Evolutionary conservation across 495 filamentous ascomycete genomes (phyloP).

Genomic region (Neurospora cerealis): DNA sequence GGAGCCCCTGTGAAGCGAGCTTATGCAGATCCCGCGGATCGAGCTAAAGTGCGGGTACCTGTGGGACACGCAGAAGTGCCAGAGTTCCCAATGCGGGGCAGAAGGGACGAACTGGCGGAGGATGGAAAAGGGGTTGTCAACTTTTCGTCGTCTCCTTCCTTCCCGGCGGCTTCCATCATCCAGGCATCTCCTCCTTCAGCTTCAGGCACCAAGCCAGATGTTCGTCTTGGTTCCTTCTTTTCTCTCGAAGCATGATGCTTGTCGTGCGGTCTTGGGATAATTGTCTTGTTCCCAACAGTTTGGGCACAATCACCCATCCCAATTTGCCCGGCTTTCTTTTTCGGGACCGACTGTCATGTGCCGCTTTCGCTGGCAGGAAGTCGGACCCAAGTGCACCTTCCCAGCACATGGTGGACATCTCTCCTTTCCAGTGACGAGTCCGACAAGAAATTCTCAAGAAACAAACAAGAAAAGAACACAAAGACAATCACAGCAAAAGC

Average conservation of each 20-base stretch:
- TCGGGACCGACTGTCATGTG: not conserved
- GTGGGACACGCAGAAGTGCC: not conserved
- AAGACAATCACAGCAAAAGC: not conserved
- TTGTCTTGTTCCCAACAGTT: not conserved
- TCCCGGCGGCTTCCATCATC: not conserved
- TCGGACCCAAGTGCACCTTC: not conserved
- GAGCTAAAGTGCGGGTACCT: not conserved
- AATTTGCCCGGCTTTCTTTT: not conserved
- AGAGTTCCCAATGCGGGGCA: not conserved
- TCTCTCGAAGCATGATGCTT: not conserved
- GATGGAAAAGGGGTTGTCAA: not conserved
- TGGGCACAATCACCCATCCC: not conserved
- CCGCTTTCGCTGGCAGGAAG: not conserved
- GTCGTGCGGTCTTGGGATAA: not conserved
- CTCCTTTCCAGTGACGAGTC: not conserved
- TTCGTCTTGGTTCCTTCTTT: not conserved
- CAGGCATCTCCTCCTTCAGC: not conserved
- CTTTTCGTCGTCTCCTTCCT: not conserved
- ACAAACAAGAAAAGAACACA: not conserved
- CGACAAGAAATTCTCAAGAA: not conserved
- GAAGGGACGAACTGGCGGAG: not conserved
- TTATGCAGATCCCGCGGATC: not conserved
- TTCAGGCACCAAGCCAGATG: not conserved
- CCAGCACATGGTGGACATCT: not conserved
- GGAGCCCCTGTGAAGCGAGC: not conserved